Percentiles rank a stretch among this genome's conserved stretches.
Evolutionary conservation across 2,329 filamentous ascomycete species (phyloP).

Genomic region (Cryphonectria radicalis): DNA sequence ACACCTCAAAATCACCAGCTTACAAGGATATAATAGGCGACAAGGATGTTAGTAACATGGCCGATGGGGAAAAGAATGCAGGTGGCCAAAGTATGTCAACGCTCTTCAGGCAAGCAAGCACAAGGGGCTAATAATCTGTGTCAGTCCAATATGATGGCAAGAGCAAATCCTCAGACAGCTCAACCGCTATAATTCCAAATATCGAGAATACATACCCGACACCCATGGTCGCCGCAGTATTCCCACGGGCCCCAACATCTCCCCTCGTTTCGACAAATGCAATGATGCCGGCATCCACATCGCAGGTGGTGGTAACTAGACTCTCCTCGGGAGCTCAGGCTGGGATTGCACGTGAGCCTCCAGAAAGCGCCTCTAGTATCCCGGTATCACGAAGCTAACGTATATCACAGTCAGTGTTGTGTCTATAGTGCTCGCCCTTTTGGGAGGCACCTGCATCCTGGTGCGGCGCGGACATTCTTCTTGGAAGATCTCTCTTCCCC

Average conservation of each 20-base stretch:
- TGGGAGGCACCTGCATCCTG: neutral
- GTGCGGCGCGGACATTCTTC: neutral
- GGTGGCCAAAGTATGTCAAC: neutral
- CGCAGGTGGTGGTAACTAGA: neutral
- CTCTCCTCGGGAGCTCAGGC: neutral
- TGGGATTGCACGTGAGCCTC: neutral
- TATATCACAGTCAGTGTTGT: neutral
- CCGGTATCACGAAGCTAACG: neutral
- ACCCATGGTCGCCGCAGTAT: neutral
- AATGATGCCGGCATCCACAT: neutral
- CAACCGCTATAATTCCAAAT: neutral
- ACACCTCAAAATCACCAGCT: neutral
- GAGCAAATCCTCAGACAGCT: neutral
- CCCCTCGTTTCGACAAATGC: neutral
- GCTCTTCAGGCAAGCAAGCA: neutral
- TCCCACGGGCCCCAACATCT: neutral
- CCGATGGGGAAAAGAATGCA: neutral
- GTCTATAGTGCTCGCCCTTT: neutral
- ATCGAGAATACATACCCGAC: neutral
- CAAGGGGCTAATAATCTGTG: neutral
- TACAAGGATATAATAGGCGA: neutral
- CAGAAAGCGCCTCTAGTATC: neutral
- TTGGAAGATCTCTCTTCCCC: neutral
- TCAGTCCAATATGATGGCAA: neutral
- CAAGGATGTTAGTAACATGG: no score